Evolutionary conservation across 1,284 basidiomycete genomes (phyloP), one percentile per base, ranked within the genome.

Genomic region (Sporisorium iseilematis-ciliati): DNA sequence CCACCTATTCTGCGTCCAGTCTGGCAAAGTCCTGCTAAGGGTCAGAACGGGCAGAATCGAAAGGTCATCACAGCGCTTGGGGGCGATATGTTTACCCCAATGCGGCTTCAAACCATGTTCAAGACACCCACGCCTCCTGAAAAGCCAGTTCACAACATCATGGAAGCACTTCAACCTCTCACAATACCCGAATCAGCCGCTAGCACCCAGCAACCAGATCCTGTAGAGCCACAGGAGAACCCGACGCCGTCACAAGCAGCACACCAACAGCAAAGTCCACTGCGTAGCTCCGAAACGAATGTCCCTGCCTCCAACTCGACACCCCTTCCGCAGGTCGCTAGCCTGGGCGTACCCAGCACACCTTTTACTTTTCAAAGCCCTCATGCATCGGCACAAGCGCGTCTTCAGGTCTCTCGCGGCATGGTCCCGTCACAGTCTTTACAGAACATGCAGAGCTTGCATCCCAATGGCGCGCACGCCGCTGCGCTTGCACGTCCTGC

Each of bases 1-100:
- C 81, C 82, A 2, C 81, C 81, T 10, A 62, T 83, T 33, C 56
- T 83, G 20, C 75, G 76, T 43, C 81, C 81, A 4, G 78, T 79
- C 6, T 83, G 81, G 80, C 75, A 80, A 57, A 72, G 74, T 46
- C 74, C 74, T 5, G 65, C 58, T 20, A 72, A 72, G 57, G 69
- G 61, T 6, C 69, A 57, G 41, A 61, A 56, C 4, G 68, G 45
- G 11, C 58, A 40, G 29, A 64, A 67, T 7, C 21, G 53, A 2
- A 70, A 68, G 21, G 76, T 43, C 21, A 51, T 79, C 20, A n/a
- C 56, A 7, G 75, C 58, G 20, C 68, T 80, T 16, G 81, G 81
- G 7, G 80, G 81, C 25, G 81, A 84, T 59, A 81, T 84, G 69
- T 84, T 84, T 35, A 80, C 80, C 2, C 81, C 81, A 0, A 78